Percentiles rank a stretch among this genome's conserved stretches.
phyloP scores from a whole-genome alignment of 306 rosid genomes.

The Macrotyloma uniflorum region DNA sequence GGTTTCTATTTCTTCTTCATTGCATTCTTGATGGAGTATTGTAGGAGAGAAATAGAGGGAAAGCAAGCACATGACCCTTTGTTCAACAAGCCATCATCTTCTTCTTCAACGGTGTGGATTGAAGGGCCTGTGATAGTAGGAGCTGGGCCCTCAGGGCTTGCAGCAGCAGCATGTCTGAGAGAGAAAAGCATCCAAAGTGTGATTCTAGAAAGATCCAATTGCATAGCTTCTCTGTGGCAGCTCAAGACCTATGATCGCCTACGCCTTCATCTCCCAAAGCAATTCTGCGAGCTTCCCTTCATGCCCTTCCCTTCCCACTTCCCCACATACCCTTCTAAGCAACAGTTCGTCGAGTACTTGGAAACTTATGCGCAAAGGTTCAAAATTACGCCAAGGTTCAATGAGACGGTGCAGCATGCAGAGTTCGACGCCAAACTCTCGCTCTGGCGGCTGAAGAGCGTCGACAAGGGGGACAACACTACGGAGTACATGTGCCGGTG shows the following conservation, averaged over 20 bases:
- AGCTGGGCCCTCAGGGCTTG: constrained; percentile 88
- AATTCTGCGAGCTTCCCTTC: constrained; percentile 77
- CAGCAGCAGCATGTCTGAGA: constrained; percentile 75
- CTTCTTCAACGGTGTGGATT: constrained; percentile 24
- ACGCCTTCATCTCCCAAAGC: constrained; percentile 72
- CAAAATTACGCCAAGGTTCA: constrained; percentile 57
- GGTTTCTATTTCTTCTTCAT: background rate
- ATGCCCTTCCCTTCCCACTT: constrained; percentile 58
- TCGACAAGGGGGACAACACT: background rate
- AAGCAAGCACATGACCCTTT: constrained; percentile 75
- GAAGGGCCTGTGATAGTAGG: constrained; percentile 75
- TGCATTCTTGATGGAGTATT: constrained; percentile 56
- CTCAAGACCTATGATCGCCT: constrained; percentile 79
- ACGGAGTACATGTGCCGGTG: constrained; percentile 67
- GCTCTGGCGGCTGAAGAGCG: constrained; percentile 56
- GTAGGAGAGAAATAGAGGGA: constrained; percentile 62
- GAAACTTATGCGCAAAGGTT: constrained; percentile 56
- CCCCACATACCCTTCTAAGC: constrained; percentile 81
- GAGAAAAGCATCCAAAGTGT: constrained; percentile 49
- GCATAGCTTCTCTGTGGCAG: constrained; percentile 91
- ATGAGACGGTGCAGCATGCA: constrained; percentile 56
- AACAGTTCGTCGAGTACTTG: constrained; percentile 66
- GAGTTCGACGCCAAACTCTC: constrained; percentile 54
- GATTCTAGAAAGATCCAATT: constrained; percentile 71
- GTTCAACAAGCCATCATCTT: constrained; percentile 3